Evolutionary conservation across 2,329 filamentous ascomycete species (phyloP).

Genomic region (Nothopassalora personata): DNA sequence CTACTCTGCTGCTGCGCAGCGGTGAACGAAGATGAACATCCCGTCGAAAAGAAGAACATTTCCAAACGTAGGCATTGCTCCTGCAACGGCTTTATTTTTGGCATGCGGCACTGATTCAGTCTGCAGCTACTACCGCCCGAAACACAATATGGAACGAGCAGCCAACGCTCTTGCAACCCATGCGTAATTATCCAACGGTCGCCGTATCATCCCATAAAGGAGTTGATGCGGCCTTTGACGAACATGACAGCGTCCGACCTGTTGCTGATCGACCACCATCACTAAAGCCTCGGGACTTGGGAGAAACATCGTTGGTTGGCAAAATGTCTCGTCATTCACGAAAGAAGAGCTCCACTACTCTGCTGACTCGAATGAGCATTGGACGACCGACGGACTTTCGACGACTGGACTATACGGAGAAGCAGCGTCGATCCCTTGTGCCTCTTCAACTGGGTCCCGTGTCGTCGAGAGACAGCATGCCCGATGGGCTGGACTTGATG

Average conservation of each 20-base stretch:
- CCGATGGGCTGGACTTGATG: background rate
- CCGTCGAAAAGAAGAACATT: constrained; percentile 14
- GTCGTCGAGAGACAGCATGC: constrained; percentile 17
- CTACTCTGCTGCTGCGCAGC: constrained; percentile 32
- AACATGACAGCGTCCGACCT: constrained; percentile 18
- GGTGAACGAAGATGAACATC: constrained; percentile 27
- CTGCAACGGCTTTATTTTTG: constrained; percentile 1
- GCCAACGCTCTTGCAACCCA: constrained; percentile 18
- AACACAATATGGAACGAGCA: constrained; percentile 22
- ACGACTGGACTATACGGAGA: constrained; percentile 28
- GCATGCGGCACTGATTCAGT: constrained; percentile 4
- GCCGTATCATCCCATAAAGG: background rate
- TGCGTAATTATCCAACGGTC: constrained; percentile 11
- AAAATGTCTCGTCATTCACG: constrained; percentile 13
- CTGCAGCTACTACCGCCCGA: constrained; percentile 9
- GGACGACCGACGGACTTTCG: constrained; percentile 24
- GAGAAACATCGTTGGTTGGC: constrained; percentile 18
- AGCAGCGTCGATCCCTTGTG: constrained; percentile 25
- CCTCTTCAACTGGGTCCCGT: constrained; percentile 27
- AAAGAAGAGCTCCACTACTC: constrained; percentile 17
- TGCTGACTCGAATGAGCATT: constrained; percentile 22
- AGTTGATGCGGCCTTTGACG: constrained; percentile 12
- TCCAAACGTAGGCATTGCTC: constrained; percentile 11
- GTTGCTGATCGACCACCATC: constrained; percentile 21
- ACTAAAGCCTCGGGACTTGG: constrained; percentile 21